Base-by-base conservation (phyloP, 768 basidiomycete genomes). In the Cubamyces sp. region DNA sequence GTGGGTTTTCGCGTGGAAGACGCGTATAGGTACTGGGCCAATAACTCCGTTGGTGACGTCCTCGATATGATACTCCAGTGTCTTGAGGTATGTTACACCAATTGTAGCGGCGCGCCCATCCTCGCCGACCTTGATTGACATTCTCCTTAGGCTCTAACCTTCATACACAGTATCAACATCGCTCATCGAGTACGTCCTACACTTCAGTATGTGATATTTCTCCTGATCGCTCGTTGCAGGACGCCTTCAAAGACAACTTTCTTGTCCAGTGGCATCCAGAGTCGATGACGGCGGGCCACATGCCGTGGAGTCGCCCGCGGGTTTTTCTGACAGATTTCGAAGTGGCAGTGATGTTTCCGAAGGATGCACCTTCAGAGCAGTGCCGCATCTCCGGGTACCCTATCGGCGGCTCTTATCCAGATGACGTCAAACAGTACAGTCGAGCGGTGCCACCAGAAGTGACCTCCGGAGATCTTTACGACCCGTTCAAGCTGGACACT, bases 251-350 rank as follows among this genome's bases (percentile, higher is more conserved):
- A 14, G 71, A 73, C 54, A 75, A 76, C 56, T 75, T 74, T 46
- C 53, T 75, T 3, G 46, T 75, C 4, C 68, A 76, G 55, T 74
- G 70, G 68, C 68, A 73, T 4, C 74, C 74, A 1, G 71, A 75
- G 49, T 74, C 73, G 3, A 26, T 75, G 46, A 23, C 15, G 6
- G 51, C 41, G 11, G 60, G 47, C 42, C 57, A 16, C 6, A 62
- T 68, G 12, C 60, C 69, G 0, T 42, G 40, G 19, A 59, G 59
- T 16, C 66, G 68, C 26, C 74, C 74, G 7, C 70, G 74, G 3
- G 74, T 75, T 1, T 74, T 70, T 46, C 57, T 77, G 12, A 73
- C 70, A 23, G 74, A 75, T 64, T 74, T 75, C 34, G 74, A 75
- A 62, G 53, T 66, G 19, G 72, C 74, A 3, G 51, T 75, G 3